Evolutionary conservation across 148 eudicot genomes (phyloP).

Genomic region (Fagopyrum homotropicum): DNA sequence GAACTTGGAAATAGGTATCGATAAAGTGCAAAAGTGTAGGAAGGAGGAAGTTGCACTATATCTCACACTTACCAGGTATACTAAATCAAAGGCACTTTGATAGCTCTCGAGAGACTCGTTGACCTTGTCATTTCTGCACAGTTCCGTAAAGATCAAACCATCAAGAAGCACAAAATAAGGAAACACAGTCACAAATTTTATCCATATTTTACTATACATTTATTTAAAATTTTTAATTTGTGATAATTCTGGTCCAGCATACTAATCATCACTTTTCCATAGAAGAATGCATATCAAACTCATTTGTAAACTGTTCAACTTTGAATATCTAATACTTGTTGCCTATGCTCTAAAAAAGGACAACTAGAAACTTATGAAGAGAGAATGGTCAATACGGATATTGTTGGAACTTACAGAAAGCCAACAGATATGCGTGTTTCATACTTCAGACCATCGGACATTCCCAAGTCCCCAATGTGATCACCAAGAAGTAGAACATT

Average conservation of each 20-base stretch:
- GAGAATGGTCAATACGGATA: background rate
- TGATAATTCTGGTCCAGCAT: background rate
- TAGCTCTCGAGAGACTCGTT: slow-evolving; percentile 64
- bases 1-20: background rate
- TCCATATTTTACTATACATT: background rate
- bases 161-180: background rate
- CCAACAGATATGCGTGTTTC: slow-evolving; percentile 82
- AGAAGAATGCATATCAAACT: background rate
- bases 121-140: slow-evolving; percentile 74
- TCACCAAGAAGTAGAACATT: slow-evolving; percentile 91
- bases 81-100: slow-evolving; percentile 67
- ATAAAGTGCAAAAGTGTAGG: background rate
- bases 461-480: slow-evolving; percentile 90
- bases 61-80: slow-evolving; percentile 55
- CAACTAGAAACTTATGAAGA: background rate
- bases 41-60: slow-evolving; percentile 3
- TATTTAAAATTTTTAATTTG: background rate
- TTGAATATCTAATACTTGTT: background rate
- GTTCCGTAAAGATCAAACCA: background rate
- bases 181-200: background rate
- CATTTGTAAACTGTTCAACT: background rate
- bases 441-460: slow-evolving; percentile 88
- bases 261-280: background rate
- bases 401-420: slow-evolving; percentile 57
- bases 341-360: slow-evolving; percentile 4